A percentile compares a stretch with the other conserved stretches of the same genome.
These are phyloP conservation scores for Solanum clarkiae DNA, from an alignment of 257 asterid genomes.

Conservation along the genomic window DNA sequence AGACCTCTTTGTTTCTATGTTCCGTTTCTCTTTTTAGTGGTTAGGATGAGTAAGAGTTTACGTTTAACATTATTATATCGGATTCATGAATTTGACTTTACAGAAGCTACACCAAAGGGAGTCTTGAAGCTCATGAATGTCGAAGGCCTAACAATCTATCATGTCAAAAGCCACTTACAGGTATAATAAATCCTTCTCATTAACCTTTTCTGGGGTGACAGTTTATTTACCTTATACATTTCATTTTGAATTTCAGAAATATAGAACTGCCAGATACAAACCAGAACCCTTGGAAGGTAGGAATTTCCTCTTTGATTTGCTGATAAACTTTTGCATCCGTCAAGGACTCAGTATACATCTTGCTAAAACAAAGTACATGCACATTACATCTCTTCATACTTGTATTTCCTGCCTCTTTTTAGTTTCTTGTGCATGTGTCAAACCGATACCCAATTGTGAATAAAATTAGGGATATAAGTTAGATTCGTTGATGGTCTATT, in stretches of 20 bases:
- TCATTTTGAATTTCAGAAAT: constrained; percentile 43
- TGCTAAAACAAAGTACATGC: background rate
- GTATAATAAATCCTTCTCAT: constrained; percentile 2
- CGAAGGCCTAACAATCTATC: constrained; percentile 71
- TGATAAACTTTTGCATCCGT: background rate
- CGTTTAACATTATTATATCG: background rate
- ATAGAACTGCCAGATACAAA: constrained; percentile 70
- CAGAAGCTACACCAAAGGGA: constrained; percentile 73
- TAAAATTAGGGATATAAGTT: background rate
- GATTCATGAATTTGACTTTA: background rate
- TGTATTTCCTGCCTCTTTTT: background rate
- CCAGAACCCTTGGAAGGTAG: constrained; percentile 75
- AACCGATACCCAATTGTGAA: background rate
- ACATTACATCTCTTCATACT: background rate
- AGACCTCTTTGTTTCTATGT: background rate
- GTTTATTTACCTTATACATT: background rate
- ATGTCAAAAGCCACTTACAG: constrained; percentile 91
- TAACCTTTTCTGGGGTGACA: background rate
- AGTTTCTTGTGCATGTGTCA: background rate
- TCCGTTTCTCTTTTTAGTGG: background rate
- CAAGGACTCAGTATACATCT: background rate
- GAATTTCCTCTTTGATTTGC: background rate
- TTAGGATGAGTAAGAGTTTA: background rate
- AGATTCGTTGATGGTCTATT: background rate
- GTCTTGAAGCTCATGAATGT: constrained; percentile 75